These are phyloP conservation scores for Talaromyces proteolyticus DNA, from an alignment of 495 filamentous ascomycete species.

Conservation along the genomic window DNA sequence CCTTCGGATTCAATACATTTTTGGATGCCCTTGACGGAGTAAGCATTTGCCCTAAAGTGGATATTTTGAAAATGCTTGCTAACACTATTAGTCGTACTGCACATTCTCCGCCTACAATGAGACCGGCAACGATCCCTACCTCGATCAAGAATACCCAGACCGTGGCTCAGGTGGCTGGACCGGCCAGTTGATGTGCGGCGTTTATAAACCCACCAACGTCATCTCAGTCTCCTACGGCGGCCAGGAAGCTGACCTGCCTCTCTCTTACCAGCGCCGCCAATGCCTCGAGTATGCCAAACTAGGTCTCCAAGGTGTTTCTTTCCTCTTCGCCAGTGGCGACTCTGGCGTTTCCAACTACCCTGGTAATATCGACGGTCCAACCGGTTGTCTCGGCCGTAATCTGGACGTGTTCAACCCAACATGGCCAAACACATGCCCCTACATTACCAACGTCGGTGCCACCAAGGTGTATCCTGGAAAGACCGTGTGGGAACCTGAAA, in stretches of 20 bases:
- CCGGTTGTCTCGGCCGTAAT: slow-evolving; percentile 6
- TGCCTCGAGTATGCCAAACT: slow-evolving; percentile 47
- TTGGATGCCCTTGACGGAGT: slow-evolving; percentile 51
- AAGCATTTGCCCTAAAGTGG: not conserved
- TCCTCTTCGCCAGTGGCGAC: slow-evolving; percentile 35
- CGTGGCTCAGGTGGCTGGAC: slow-evolving; percentile 35
- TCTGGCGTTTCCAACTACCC: slow-evolving; percentile 33
- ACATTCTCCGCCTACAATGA: slow-evolving; percentile 14
- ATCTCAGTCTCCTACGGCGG: slow-evolving; percentile 42
- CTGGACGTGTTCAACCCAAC: slow-evolving; percentile 25
- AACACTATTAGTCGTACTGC: slow-evolving; percentile 10
- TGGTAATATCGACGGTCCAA: slow-evolving; percentile 10
- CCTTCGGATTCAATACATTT: slow-evolving; percentile 42
- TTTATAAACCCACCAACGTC: slow-evolving; percentile 34
- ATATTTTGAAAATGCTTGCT: not conserved
- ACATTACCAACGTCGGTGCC: slow-evolving; percentile 37
- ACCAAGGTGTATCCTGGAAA: slow-evolving; percentile 23
- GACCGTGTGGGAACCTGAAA: slow-evolving; percentile 19
- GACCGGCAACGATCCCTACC: slow-evolving; percentile 8
- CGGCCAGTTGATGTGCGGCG: slow-evolving; percentile 32
- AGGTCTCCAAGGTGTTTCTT: slow-evolving; percentile 32
- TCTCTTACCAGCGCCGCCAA: slow-evolving; percentile 29
- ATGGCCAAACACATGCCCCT: slow-evolving; percentile 40
- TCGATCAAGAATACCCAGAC: slow-evolving; percentile 30
- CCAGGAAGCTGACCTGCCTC: slow-evolving; percentile 28